phyloP scores from a whole-genome alignment of 2,329 filamentous ascomycete genomes.

The Aspergillus glaucus region DNA sequence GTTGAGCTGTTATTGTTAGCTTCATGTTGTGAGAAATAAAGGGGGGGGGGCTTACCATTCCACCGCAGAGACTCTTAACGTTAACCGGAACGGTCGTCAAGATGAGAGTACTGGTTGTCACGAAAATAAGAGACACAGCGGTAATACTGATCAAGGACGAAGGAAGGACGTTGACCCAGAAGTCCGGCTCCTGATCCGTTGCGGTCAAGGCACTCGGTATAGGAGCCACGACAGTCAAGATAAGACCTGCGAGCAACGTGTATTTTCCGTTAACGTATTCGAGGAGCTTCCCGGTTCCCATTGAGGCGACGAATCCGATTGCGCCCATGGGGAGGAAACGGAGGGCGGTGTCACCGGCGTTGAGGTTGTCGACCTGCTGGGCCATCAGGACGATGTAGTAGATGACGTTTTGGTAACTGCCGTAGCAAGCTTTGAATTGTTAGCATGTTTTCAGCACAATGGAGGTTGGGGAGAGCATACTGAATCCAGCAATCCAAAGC shows the following conservation, averaged over 20 bases:
- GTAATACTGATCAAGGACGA: conserved; percentile 36
- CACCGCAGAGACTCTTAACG: conserved; percentile 37
- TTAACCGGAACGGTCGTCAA: conserved; percentile 36
- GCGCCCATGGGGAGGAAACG: conserved; percentile 39
- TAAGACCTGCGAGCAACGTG: conserved; percentile 29
- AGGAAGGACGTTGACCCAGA: conserved; percentile 36
- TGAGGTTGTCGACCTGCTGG: conserved; percentile 35
- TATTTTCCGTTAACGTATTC: conserved; percentile 35
- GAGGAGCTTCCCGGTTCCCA: conserved; percentile 30
- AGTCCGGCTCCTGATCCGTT: conserved; percentile 13
- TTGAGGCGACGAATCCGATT: conserved; percentile 32
- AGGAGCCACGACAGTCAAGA: conserved; percentile 31
- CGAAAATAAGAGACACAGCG: conserved; percentile 38
- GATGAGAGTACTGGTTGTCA: conserved; percentile 37
- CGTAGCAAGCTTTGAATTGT: conserved; percentile 31
- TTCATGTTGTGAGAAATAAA: neutral
- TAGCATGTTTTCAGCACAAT: neutral
- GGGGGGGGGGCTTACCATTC: conserved; percentile 20
- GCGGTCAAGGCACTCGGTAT: conserved; percentile 27
- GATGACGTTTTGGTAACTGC: conserved; percentile 38
- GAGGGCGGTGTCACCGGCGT: conserved; percentile 34
- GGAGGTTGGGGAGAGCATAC: conserved; percentile 9
- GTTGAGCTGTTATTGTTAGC: conserved; percentile 20
- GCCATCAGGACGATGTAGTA: conserved; percentile 39
- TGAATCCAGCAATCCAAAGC: conserved; percentile 41